Evolutionary conservation across 306 rosid species (phyloP).

Genomic region (Dalbergia cultrata): DNA sequence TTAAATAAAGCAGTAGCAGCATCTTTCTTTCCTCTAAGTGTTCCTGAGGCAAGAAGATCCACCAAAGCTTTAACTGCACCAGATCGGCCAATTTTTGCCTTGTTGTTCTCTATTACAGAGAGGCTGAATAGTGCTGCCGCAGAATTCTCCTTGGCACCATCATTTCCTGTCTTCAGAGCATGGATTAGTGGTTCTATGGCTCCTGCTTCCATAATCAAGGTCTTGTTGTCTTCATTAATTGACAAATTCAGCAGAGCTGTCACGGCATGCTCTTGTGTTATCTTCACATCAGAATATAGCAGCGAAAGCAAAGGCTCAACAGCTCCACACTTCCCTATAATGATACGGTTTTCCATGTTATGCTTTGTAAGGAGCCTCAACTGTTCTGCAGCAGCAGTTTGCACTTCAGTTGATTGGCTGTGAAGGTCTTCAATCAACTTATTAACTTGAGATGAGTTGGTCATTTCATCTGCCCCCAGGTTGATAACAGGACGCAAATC

Average conservation of each 20-base stretch:
- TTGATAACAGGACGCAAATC: constrained; percentile 48
- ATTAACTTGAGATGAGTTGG: constrained; percentile 66
- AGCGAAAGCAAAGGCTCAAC: constrained; percentile 70
- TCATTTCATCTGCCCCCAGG: constrained; percentile 58
- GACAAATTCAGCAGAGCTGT: constrained; percentile 94
- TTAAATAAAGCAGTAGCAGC: constrained; percentile 95
- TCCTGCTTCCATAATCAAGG: constrained; percentile 84
- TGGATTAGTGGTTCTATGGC: constrained; percentile 88
- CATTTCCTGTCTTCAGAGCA: constrained; percentile 81
- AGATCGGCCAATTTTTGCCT: constrained; percentile 91
- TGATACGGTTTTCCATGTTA: constrained; percentile 79
- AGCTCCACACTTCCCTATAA: constrained; percentile 82
- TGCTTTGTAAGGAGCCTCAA: constrained; percentile 93
- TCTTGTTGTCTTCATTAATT: constrained; percentile 80
- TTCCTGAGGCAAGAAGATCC: constrained; percentile 85
- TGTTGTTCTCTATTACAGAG: constrained; percentile 82
- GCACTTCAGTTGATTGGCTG: constrained; percentile 67
- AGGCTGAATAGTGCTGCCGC: constrained; percentile 96
- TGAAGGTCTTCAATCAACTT: constrained; percentile 79
- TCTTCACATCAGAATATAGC: constrained; percentile 69
- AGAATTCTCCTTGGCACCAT: constrained; percentile 91
- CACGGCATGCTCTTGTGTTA: constrained; percentile 91
- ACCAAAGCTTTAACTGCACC: constrained; percentile 92
- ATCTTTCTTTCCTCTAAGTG: constrained; percentile 95
- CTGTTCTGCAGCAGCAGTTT: constrained; percentile 87